Conservation (phyloP, 2,329 filamentous ascomycete genomes). For the Cercospora citrullina region DNA sequence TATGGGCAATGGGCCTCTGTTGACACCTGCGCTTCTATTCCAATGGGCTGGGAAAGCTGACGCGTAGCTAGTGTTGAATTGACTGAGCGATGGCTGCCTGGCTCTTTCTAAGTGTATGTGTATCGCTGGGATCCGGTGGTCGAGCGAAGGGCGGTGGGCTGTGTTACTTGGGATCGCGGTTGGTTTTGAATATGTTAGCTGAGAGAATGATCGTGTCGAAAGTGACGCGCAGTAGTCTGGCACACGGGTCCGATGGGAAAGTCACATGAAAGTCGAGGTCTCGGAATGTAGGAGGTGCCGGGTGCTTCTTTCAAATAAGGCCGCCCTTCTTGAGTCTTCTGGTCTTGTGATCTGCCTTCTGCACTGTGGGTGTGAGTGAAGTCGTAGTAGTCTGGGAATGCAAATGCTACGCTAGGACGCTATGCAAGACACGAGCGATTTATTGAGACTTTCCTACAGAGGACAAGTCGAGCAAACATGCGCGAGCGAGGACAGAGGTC, state of each 20-base stretch:
- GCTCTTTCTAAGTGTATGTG: conserved; percentile 7
- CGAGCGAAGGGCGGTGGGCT: background rate
- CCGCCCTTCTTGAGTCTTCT: conserved; percentile 17
- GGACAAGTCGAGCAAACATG: conserved; percentile 21
- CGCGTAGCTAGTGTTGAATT: background rate
- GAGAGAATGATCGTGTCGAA: conserved; percentile 7
- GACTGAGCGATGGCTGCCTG: background rate
- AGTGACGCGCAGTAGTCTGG: conserved; percentile 6
- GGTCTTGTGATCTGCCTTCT: conserved; percentile 19
- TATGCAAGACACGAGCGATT: conserved; percentile 17
- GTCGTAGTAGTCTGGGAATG: conserved; percentile 3
- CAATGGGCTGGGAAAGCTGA: background rate
- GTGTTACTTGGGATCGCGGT: background rate
- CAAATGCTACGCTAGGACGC: conserved; percentile 19
- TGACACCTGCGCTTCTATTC: background rate
- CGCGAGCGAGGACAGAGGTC: background rate
- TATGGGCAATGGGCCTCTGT: conserved; percentile 13
- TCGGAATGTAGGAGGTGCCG: conserved; percentile 21
- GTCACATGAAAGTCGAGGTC: conserved; percentile 26
- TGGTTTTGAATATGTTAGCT: background rate
- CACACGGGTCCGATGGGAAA: conserved; percentile 15
- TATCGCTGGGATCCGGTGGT: background rate
- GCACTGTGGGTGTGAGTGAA: background rate
- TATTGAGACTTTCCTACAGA: background rate
- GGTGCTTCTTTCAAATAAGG: conserved; percentile 9